phyloP scores from a whole-genome alignment of 257 asterid genomes.

The Verbascum thapsus region DNA sequence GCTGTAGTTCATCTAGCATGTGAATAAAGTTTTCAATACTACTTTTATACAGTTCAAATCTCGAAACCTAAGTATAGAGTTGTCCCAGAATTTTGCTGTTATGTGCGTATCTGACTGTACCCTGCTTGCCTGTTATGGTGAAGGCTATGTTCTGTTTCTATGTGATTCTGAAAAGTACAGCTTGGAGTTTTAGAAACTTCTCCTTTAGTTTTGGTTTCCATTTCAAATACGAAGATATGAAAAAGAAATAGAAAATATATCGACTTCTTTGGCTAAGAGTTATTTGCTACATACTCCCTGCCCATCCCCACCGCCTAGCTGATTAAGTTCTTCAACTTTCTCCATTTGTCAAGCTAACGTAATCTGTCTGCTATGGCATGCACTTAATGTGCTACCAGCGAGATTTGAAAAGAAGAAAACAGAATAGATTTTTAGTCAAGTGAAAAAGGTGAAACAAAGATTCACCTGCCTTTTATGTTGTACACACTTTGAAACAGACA shows the following conservation, averaged over 20 bases:
- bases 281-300: background rate
- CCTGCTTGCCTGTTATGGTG: background rate
- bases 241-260: background rate
- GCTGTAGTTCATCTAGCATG: background rate
- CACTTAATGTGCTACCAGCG: background rate
- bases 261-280: background rate
- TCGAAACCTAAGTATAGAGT: background rate
- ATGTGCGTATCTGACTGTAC: background rate
- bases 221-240: background rate
- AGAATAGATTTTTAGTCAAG: background rate
- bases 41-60: background rate
- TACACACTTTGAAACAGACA: background rate
- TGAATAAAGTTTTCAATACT: background rate
- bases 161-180: background rate
- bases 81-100: background rate
- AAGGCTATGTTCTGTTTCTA: background rate
- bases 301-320: too few relatives aligned
- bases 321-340: background rate
- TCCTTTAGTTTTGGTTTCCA: conserved; percentile 3
- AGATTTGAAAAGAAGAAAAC: background rate
- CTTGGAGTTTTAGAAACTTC: background rate
- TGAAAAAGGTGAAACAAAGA: background rate
- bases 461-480: background rate
- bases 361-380: background rate
- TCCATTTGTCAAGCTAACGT: background rate